Evolutionary conservation across 257 asterid genomes (phyloP).

Genomic region (Solanum virginianum): DNA sequence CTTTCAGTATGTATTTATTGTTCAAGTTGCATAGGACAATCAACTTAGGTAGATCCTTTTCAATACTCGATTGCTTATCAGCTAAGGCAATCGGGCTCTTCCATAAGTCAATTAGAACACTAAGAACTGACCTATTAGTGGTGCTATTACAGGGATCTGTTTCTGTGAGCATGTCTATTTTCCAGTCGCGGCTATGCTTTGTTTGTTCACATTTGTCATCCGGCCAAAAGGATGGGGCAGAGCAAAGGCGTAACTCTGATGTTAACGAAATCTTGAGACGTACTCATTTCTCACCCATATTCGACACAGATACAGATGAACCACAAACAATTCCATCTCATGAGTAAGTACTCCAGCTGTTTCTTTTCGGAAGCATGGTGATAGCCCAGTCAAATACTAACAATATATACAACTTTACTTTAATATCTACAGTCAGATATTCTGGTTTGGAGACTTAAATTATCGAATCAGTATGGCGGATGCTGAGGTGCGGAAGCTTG

Average conservation of each 20-base stretch:
- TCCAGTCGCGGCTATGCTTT: slow-evolving; percentile 75
- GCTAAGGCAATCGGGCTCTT: neutral
- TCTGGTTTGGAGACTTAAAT: slow-evolving; percentile 97
- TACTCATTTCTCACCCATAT: slow-evolving; percentile 61
- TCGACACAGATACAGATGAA: slow-evolving; percentile 44
- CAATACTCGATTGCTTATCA: no score
- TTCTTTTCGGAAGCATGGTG: neutral
- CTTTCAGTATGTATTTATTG: neutral
- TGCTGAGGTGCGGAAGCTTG: slow-evolving; percentile 57
- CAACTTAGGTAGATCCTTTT: neutral
- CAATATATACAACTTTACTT: neutral
- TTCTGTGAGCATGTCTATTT: slow-evolving; percentile 83
- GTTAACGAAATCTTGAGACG: slow-evolving; percentile 69
- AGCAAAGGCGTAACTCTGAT: slow-evolving; percentile 69
- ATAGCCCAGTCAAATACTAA: neutral
- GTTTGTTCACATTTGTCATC: slow-evolving; percentile 93
- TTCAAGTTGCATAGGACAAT: neutral
- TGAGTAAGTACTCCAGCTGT: slow-evolving; percentile 47
- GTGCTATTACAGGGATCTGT: slow-evolving; percentile 66
- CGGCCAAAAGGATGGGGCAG: slow-evolving; percentile 68
- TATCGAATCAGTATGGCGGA: slow-evolving; percentile 71
- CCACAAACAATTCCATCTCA: slow-evolving; percentile 86
- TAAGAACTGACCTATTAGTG: neutral
- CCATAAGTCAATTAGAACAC: neutral
- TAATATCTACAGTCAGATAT: slow-evolving; percentile 62